These are phyloP conservation scores for Kwoniella europaea DNA, from an alignment of 768 basidiomycete species.

Conservation along the genomic window DNA sequence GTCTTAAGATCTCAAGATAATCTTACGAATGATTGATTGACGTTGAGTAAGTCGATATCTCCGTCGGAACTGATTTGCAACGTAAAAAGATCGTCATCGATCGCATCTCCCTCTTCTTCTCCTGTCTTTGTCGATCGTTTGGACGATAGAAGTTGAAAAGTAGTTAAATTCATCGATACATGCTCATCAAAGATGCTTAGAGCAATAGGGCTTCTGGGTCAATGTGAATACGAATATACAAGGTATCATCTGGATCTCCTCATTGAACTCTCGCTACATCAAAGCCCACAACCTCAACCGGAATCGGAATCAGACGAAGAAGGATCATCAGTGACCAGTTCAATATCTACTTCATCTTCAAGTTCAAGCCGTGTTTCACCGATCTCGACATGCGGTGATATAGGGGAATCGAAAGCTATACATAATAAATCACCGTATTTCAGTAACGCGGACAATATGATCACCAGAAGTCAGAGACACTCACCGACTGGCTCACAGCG, in stretches of 20 bases:
- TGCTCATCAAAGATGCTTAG: slow-evolving; percentile 8
- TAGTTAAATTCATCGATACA: background rate
- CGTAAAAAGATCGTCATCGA: background rate
- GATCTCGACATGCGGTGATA: too few relatives aligned
- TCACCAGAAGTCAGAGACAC: background rate
- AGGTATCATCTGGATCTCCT: background rate
- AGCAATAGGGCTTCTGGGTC: slow-evolving; percentile 5
- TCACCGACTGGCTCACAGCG: background rate
- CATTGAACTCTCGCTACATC: too few relatives aligned
- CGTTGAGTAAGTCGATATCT: background rate
- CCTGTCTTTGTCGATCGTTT: background rate
- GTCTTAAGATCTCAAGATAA: background rate
- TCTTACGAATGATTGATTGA: too few relatives aligned
- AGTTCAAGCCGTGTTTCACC: background rate
- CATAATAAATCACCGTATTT: background rate
- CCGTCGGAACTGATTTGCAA: background rate
- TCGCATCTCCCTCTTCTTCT: background rate
- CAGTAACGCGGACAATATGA: background rate
- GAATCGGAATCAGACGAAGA: background rate
- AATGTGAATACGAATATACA: slow-evolving; percentile 8
- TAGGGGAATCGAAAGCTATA: background rate
- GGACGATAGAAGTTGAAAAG: background rate
- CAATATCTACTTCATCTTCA: background rate
- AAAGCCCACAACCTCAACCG: background rate
- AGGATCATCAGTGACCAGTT: background rate